Evolutionary conservation across 2,329 filamentous ascomycete species (phyloP).

Genomic region (Microdochium nivale): DNA sequence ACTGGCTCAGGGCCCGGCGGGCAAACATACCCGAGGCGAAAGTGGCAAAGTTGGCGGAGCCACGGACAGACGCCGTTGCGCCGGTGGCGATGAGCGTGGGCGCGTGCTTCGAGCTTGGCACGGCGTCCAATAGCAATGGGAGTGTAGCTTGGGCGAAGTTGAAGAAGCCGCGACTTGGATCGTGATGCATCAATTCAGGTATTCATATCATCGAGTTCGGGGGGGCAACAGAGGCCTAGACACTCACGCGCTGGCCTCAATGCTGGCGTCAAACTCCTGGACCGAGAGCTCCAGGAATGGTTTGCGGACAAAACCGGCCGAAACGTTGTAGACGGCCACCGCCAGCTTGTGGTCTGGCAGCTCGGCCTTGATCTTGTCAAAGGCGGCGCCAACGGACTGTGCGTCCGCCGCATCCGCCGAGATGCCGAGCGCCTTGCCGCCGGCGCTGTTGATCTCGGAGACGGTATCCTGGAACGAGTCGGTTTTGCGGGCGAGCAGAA

Average conservation of each 20-base stretch:
- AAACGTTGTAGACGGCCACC: constrained; percentile 65
- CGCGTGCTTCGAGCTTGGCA: constrained; percentile 41
- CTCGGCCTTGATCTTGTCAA: constrained; percentile 52
- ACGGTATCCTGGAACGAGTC: constrained; percentile 59
- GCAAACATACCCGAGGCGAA: constrained; percentile 68
- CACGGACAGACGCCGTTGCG: constrained; percentile 63
- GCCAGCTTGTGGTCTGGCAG: constrained; percentile 46
- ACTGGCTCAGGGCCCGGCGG: constrained; percentile 56
- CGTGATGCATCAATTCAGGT: too few species aligned
- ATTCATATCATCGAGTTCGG: background rate
- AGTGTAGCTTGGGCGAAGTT: constrained; percentile 58
- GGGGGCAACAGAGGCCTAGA: background rate
- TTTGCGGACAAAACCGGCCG: constrained; percentile 39
- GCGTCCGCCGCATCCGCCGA: constrained; percentile 52
- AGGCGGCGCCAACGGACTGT: constrained; percentile 36
- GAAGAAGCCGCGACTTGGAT: constrained; percentile 50
- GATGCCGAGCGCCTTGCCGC: constrained; percentile 65
- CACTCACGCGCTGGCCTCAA: constrained; percentile 41
- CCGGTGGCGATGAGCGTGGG: constrained; percentile 69
- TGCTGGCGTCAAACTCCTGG: constrained; percentile 38
- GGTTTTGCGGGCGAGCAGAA: constrained; percentile 62
- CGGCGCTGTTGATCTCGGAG: constrained; percentile 55
- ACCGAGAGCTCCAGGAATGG: constrained; percentile 48
- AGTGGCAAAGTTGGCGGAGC: constrained; percentile 51
- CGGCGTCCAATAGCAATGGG: constrained; percentile 54